Evolutionary conservation across 75 land plant species (phyloP).

Genomic region (Chamaecyparis obtusa): DNA sequence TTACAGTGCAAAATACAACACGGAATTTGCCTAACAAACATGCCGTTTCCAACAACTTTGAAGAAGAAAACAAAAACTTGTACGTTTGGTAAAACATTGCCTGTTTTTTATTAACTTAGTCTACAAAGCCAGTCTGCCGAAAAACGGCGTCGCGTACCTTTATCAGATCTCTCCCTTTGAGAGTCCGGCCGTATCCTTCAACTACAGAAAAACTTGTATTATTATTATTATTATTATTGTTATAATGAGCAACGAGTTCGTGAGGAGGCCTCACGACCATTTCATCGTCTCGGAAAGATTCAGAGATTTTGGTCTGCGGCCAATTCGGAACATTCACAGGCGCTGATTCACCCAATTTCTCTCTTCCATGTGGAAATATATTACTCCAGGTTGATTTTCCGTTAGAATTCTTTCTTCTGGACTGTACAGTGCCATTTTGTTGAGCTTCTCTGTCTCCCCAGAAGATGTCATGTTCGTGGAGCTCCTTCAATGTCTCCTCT

Average conservation of each 20-base stretch:
- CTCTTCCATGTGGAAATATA: background rate
- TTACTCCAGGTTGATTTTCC: background rate
- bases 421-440: background rate
- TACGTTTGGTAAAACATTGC: too few species aligned
- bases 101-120: constrained; percentile 3
- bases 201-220: constrained; percentile 51
- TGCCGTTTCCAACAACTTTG: too few species aligned
- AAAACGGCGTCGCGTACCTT: constrained; percentile 58
- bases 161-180: constrained; percentile 67
- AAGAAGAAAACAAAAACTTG: too few species aligned
- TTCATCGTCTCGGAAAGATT: constrained; percentile 19
- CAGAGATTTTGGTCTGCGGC: constrained; percentile 58
- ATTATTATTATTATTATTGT: too few species aligned
- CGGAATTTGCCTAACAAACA: too few species aligned
- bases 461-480: background rate
- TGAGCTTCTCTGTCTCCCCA: background rate
- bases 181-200: constrained; percentile 65
- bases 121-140: constrained; percentile 55
- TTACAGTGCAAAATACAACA: too few species aligned
- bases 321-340: constrained; percentile 85
- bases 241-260: constrained; percentile 45
- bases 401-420: background rate
- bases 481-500: background rate
- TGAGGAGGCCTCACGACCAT: constrained; percentile 52
- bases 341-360: constrained; percentile 32